phyloP scores from a whole-genome alignment of 1,139 yeast species.

The Meyerozyma guilliermondii region DNA sequence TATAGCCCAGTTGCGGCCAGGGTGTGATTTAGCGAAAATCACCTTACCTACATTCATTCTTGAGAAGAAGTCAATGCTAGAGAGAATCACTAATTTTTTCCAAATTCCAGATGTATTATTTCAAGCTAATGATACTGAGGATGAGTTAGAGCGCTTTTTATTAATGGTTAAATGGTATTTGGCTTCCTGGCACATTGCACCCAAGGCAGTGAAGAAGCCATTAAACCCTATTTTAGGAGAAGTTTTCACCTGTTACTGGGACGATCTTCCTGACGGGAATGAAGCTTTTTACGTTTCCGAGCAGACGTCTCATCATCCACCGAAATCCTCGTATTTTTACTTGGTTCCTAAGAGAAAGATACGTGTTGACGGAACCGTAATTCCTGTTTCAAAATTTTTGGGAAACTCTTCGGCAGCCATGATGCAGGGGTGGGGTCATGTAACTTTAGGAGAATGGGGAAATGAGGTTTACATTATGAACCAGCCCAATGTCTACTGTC shows the following conservation, averaged over 20 bases:
- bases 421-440: slow-evolving; percentile 85
- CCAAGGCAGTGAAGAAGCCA: slow-evolving; percentile 97
- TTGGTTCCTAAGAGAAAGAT: slow-evolving; percentile 76
- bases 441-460: slow-evolving; percentile 59
- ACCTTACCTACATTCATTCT: slow-evolving; percentile 92
- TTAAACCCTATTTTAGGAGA: slow-evolving; percentile 93
- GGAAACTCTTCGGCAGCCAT: slow-evolving; percentile 97
- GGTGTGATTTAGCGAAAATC: slow-evolving; percentile 82
- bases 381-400: slow-evolving; percentile 82
- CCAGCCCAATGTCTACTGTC: slow-evolving; percentile 94
- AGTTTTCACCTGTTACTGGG: slow-evolving; percentile 89
- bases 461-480: slow-evolving; percentile 60
- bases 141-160: slow-evolving; percentile 64
- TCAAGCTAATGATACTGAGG: slow-evolving; percentile 57
- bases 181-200: slow-evolving; percentile 97
- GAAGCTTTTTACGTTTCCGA: slow-evolving; percentile 84
- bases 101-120: slow-evolving; percentile 75
- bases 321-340: slow-evolving; percentile 90
- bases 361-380: slow-evolving; percentile 81
- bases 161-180: slow-evolving; percentile 81
- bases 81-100: slow-evolving; percentile 85
- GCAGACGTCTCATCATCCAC: slow-evolving; percentile 98
- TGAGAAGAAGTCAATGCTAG: slow-evolving; percentile 94
- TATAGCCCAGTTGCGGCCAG: slow-evolving; percentile 87
- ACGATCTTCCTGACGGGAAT: slow-evolving; percentile 57